A percentile compares a stretch with the other conserved stretches of the same genome.
These are phyloP conservation scores for Clarkia xantiana DNA, from an alignment of 345 rosid genomes.

Conservation along the genomic window DNA sequence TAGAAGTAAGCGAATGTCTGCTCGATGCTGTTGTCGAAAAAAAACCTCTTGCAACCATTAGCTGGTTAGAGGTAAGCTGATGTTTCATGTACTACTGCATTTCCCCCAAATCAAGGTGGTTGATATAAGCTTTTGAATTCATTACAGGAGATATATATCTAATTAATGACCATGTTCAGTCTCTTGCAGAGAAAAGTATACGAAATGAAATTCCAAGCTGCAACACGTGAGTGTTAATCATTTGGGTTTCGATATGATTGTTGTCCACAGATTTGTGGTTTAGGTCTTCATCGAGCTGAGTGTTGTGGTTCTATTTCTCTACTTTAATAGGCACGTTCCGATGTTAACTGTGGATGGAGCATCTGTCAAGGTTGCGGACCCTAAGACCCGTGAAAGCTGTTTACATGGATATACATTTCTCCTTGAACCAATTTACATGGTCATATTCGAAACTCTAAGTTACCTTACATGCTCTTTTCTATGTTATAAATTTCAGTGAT, in stretches of 20 bases:
- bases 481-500: no score
- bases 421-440: conserved; percentile 42
- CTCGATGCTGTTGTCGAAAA: conserved; percentile 48
- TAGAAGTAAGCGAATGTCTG: conserved; percentile 36
- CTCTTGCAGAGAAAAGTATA: conserved; percentile 52
- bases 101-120: not conserved
- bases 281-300: not conserved
- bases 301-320: not conserved
- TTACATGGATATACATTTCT: conserved; percentile 54
- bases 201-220: conserved; percentile 51
- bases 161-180: conserved; percentile 29
- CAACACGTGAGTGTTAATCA: conserved; percentile 41
- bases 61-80: conserved; percentile 60
- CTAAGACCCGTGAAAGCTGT: conserved; percentile 49
- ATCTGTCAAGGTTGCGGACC: conserved; percentile 45
- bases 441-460: conserved; percentile 12
- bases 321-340: conserved; percentile 33
- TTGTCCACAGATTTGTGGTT: not conserved
- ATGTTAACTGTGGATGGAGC: conserved; percentile 48
- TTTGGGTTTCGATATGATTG: not conserved
- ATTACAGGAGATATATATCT: conserved; percentile 5
- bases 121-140: not conserved
- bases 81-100: not conserved
- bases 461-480: not conserved
- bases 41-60: conserved; percentile 34